Percentiles rank a stretch among this genome's conserved stretches.
Conservation (phyloP, 2,329 filamentous ascomycete species). For the Penicillium sp. region DNA sequence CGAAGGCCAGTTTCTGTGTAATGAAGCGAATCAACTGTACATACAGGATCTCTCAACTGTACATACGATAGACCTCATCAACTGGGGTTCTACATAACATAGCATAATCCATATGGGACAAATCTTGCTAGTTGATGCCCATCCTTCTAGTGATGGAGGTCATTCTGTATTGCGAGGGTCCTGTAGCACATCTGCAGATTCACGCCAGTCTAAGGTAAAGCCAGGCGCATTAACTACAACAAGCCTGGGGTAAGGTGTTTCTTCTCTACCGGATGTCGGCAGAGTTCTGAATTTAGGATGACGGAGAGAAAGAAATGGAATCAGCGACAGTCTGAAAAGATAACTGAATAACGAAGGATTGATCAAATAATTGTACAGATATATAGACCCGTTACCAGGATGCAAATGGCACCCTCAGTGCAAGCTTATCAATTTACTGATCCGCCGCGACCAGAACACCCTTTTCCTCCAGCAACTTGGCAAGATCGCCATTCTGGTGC, state of each 20-base stretch:
- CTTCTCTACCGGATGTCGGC: not conserved
- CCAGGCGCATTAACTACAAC: not conserved
- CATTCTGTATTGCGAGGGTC: not conserved
- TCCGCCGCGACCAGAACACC: constrained; percentile 68
- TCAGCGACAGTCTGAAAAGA: not conserved
- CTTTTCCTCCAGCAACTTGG: constrained; percentile 88
- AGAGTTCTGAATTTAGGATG: not conserved
- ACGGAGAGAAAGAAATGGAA: not conserved
- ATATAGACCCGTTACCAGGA: not conserved
- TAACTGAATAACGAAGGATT: constrained; percentile 8
- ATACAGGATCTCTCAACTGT: constrained; percentile 18
- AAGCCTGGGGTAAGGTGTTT: not conserved
- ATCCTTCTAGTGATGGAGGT: not conserved
- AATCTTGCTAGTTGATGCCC: not conserved
- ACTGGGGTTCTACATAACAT: constrained; percentile 8
- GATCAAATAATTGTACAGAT: constrained; percentile 15
- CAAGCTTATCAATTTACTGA: constrained; percentile 22
- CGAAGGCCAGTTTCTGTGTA: not conserved
- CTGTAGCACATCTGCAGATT: not conserved
- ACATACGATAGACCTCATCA: constrained; percentile 16
- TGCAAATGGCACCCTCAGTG: not conserved
- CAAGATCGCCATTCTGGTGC: constrained; percentile 92
- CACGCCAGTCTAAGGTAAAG: too few relatives aligned
- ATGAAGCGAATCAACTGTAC: constrained; percentile 11
- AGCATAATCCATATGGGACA: not conserved